Conservation (phyloP, 1,284 basidiomycete genomes). For the Cryptococcus sp. region DNA sequence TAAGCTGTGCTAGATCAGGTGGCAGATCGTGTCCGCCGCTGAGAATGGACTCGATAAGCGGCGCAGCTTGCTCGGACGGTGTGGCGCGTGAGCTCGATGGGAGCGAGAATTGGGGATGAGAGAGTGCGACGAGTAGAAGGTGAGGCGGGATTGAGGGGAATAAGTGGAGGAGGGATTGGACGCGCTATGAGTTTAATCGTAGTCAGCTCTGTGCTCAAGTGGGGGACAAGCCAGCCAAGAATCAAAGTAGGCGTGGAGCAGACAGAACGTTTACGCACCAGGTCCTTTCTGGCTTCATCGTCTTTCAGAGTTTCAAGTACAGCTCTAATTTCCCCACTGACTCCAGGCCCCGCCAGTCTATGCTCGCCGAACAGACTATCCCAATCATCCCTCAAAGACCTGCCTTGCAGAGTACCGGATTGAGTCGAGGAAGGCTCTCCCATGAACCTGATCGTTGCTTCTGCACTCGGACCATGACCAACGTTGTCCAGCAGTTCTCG, state of each 20-base stretch:
- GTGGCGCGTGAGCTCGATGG: constrained; percentile 25
- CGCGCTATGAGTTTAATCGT: constrained; percentile 25
- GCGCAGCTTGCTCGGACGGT: constrained; percentile 39
- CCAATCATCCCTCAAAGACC: constrained; percentile 14
- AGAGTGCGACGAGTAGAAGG: constrained; percentile 45
- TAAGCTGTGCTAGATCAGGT: constrained; percentile 38
- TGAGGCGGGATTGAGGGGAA: constrained; percentile 46
- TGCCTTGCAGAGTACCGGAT: constrained; percentile 3
- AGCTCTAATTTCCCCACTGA: constrained; percentile 3
- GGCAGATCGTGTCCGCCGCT: constrained; percentile 39
- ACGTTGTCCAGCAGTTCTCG: constrained; percentile 21
- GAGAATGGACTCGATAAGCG: constrained; percentile 47
- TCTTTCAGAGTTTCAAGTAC: constrained; percentile 11
- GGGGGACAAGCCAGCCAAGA: background rate
- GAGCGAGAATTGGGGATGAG: constrained; percentile 37
- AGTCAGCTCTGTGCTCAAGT: background rate
- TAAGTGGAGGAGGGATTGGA: constrained; percentile 31
- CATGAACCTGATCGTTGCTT: constrained; percentile 24
- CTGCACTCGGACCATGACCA: constrained; percentile 12
- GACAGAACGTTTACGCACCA: constrained; percentile 23
- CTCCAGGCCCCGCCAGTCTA: background rate
- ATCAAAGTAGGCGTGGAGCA: background rate
- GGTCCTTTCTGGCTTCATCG: constrained; percentile 17
- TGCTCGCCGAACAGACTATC: constrained; percentile 7
- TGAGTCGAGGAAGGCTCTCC: background rate